Evolutionary conservation across 2,329 filamentous ascomycete genomes (phyloP), one percentile per base, ranked within the genome.

Genomic region (Ophiocordyceps camponoti-leonardi): DNA sequence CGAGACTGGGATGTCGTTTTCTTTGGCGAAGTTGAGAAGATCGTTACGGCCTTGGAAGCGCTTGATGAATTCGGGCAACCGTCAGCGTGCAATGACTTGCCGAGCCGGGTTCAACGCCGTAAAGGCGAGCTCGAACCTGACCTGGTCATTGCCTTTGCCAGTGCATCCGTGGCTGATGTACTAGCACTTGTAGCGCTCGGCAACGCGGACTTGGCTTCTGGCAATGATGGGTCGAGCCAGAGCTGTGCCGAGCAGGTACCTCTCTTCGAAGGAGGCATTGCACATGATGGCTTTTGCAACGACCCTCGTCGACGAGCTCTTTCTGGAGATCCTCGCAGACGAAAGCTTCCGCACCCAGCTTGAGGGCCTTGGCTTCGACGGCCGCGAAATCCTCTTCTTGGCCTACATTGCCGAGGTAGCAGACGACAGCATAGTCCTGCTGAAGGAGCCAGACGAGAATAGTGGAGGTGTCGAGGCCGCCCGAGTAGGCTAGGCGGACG

Each of bases 21-120:
- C 61, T 16, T 66, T 70, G 44, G 83, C 83, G 58, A 81, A 87
- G 59, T 84, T 74, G 45, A 87, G 73, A 42, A 86, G 73, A 58
- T 83, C 82, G 52, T 79, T 71, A 47, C 83, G 77, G 55, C 83
- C 82, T 63, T 55, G 46, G 46, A 45, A 44, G 11, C 43, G 44
- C 22, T 48, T 11, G 42, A 46, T 31, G 44, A 48, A 48, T 14
- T 74, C 71, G 43, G 79, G 77, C 51, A 80, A 62, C 53, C 82
- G 67, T 81, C 82, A 86, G 28, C 81, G 82, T 16, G 81, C 80
- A 56, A 86, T 79, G 58, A 84, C 42, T 64, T 79, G 77, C 64
- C 83, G 77, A 51, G 65, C 65, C 37, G 77, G 80, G 63, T 81
- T 70, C 45, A 75, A 43, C 14, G 55, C 54, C 45, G 46, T 50